phyloP scores from a whole-genome alignment of 1,284 basidiomycete genomes.

The Puccinia sorghi region DNA sequence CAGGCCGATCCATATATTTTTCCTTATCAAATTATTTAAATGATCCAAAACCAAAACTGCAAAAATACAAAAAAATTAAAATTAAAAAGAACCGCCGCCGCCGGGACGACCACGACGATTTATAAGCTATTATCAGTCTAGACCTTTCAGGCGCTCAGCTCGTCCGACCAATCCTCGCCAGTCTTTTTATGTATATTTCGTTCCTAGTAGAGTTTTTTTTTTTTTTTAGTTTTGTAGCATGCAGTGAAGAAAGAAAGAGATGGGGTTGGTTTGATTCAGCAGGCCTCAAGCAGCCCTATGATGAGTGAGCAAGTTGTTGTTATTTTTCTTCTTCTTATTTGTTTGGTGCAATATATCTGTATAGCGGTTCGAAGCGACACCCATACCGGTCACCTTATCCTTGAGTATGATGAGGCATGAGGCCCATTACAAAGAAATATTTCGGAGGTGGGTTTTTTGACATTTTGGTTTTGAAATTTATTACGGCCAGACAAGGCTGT shows the following conservation, averaged over 20 bases:
- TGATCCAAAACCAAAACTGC: no score
- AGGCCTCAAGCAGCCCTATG: not conserved
- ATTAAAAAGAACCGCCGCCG: not conserved
- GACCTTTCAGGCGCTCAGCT: not conserved
- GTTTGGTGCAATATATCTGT: not conserved
- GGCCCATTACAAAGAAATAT: no score
- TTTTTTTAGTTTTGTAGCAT: not conserved
- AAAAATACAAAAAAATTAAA: no score
- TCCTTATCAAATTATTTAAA: not conserved
- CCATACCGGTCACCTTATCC: no score
- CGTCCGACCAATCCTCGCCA: not conserved
- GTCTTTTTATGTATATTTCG: not conserved
- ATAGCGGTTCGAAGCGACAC: not conserved
- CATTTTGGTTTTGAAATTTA: no score
- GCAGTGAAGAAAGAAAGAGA: not conserved
- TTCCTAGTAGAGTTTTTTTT: not conserved
- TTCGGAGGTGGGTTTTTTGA: no score
- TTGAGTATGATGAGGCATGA: no score
- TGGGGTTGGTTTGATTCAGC: not conserved
- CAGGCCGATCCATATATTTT: not conserved
- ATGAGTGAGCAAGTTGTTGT: not conserved
- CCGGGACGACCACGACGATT: not conserved
- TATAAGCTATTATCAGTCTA: not conserved
- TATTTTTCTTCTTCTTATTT: not conserved
- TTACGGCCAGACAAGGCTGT: no score